Conservation (phyloP, 2,329 filamentous ascomycete genomes). For the Trichoderma atroviride region DNA sequence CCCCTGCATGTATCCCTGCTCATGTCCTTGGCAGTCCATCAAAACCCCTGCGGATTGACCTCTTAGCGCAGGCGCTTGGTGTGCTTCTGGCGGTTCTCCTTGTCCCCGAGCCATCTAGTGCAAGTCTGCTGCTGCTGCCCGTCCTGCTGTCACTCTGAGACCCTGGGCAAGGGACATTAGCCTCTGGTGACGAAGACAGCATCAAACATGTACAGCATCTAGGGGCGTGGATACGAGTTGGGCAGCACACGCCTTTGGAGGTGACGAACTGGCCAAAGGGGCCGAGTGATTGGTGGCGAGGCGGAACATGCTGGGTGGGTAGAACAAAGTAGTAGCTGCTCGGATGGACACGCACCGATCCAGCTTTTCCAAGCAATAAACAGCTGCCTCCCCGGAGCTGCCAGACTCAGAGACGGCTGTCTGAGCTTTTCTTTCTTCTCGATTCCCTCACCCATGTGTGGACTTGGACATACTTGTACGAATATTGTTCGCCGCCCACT, state of each 20-base stretch:
- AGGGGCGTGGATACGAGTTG: conserved; percentile 23
- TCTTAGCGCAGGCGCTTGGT: conserved; percentile 20
- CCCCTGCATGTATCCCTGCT: conserved; percentile 23
- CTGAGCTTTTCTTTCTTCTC: not conserved
- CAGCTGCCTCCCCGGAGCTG: conserved; percentile 16
- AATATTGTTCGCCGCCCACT: not conserved
- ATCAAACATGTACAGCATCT: conserved; percentile 10
- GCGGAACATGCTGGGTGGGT: conserved; percentile 18
- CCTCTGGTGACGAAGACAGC: conserved; percentile 4
- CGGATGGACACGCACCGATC: conserved; percentile 2
- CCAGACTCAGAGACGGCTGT: conserved; percentile 3
- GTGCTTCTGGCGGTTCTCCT: conserved; percentile 8
- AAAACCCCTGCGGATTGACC: conserved; percentile 18
- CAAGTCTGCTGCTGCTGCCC: not conserved
- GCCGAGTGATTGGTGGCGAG: conserved; percentile 21
- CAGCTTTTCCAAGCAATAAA: conserved; percentile 21
- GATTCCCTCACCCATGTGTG: not conserved
- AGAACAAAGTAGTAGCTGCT: conserved; percentile 19
- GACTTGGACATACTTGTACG: not conserved
- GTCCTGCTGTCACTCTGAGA: conserved; percentile 17
- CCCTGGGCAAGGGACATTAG: conserved; percentile 16
- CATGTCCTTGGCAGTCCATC: conserved; percentile 18
- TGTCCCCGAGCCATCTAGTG: conserved; percentile 6
- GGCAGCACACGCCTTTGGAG: conserved; percentile 14
- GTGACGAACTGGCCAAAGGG: conserved; percentile 17